Conservation (phyloP, 1,139 yeast genomes). For the Debaryomyces nepalensis region DNA sequence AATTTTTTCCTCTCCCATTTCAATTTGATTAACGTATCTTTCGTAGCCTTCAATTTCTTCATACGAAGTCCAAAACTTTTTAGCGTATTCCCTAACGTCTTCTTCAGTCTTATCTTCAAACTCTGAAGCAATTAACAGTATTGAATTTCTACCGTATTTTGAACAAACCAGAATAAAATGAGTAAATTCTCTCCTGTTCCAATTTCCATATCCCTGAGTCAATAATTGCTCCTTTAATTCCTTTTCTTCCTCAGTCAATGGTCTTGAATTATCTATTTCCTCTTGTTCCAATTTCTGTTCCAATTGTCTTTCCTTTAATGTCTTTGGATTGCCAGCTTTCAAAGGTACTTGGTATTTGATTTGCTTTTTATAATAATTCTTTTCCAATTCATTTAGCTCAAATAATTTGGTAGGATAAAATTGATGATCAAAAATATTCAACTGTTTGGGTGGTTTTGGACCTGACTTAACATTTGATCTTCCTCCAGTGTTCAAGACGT, state of each 20-base stretch:
- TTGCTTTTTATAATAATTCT: slow-evolving; percentile 59
- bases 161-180: slow-evolving; percentile 64
- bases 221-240: slow-evolving; percentile 57
- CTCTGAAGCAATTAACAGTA: slow-evolving; percentile 63
- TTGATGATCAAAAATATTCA: slow-evolving; percentile 74
- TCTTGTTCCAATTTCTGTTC: slow-evolving; percentile 63
- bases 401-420: slow-evolving; percentile 65
- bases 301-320: slow-evolving; percentile 49
- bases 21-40: slow-evolving; percentile 66
- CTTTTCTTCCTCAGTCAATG: slow-evolving; percentile 72
- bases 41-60: slow-evolving; percentile 75
- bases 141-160: slow-evolving; percentile 71
- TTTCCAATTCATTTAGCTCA: slow-evolving; percentile 69
- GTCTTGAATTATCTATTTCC: slow-evolving; percentile 66
- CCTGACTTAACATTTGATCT: slow-evolving; percentile 50
- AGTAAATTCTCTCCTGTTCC: slow-evolving; percentile 76
- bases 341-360: slow-evolving; percentile 55
- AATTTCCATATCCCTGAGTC: slow-evolving; percentile 61
- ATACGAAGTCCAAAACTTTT: slow-evolving; percentile 68
- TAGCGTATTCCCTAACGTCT: slow-evolving; percentile 68
- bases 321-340: slow-evolving; percentile 45
- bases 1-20: slow-evolving; percentile 75
- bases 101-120: slow-evolving; percentile 69
- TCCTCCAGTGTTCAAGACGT: slow-evolving; percentile 71
- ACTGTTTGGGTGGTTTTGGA: slow-evolving; percentile 70